Conservation (phyloP, 2,329 filamentous ascomycete genomes). For the Dendryphion nanum region DNA sequence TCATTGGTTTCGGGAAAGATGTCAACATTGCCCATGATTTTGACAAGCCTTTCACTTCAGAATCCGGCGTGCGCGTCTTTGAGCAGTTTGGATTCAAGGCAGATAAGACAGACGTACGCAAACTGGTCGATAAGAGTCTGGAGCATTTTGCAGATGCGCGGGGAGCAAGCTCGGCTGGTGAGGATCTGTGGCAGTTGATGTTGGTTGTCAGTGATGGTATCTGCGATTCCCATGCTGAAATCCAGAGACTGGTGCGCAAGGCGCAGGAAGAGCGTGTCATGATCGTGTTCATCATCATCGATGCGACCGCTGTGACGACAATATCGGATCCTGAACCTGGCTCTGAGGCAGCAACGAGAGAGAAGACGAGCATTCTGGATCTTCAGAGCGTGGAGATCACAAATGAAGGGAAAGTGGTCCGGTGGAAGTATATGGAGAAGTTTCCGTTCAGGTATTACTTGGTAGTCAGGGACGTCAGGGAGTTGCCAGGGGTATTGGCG, state of each 20-base stretch:
- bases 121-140: slow-evolving; percentile 74
- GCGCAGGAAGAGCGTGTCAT: slow-evolving; percentile 94
- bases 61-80: slow-evolving; percentile 80
- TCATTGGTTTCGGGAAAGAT: slow-evolving; percentile 83
- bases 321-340: slow-evolving; percentile 2
- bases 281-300: slow-evolving; percentile 97
- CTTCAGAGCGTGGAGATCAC: slow-evolving; percentile 84
- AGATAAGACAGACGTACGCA: slow-evolving; percentile 79
- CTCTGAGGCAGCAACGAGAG: slow-evolving; percentile 37
- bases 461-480: slow-evolving; percentile 86
- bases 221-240: slow-evolving; percentile 83
- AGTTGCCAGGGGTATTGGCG: slow-evolving; percentile 84
- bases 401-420: slow-evolving; percentile 67
- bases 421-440: slow-evolving; percentile 87
- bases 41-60: slow-evolving; percentile 73
- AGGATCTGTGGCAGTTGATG: slow-evolving; percentile 91
- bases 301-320: slow-evolving; percentile 48
- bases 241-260: slow-evolving; percentile 78
- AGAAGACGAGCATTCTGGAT: slow-evolving; percentile 74
- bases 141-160: slow-evolving; percentile 78
- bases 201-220: slow-evolving; percentile 92
- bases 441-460: slow-evolving; percentile 98
- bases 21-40: slow-evolving; percentile 87
- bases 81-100: slow-evolving; percentile 83
- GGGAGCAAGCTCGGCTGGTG: slow-evolving; percentile 46